Conservation (phyloP, 2,329 filamentous ascomycete genomes). For the Fusarium hostae region DNA sequence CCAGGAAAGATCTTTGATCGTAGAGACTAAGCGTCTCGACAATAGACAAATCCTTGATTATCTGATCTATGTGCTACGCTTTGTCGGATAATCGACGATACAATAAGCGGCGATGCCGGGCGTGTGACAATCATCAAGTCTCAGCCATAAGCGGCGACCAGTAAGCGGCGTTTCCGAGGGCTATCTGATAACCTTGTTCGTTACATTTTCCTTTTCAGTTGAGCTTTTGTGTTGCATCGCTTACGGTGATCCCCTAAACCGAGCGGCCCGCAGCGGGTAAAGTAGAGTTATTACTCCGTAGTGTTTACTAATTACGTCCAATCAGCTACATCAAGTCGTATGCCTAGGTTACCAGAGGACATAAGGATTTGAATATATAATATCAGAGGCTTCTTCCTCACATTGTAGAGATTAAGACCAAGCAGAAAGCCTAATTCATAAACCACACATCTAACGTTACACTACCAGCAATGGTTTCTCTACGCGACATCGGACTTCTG, state of each 20-base stretch:
- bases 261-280: background rate
- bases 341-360: background rate
- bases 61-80: background rate
- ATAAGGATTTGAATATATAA: background rate
- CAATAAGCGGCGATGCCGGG: background rate
- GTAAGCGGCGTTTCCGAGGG: background rate
- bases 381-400: accelerated
- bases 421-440: background rate
- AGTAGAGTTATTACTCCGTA: background rate
- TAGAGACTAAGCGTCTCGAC: accelerated
- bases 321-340: background rate
- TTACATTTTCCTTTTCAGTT: accelerated
- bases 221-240: background rate
- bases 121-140: background rate
- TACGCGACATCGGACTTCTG: background rate
- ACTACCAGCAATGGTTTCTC: background rate
- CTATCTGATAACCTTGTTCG: background rate
- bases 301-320: background rate
- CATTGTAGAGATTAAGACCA: accelerated
- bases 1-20: conserved; percentile 78
- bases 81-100: background rate
- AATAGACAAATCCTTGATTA: accelerated
- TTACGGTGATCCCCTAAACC: background rate
- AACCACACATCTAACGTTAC: background rate
- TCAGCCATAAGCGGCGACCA: background rate